Conservation (phyloP, 2,329 filamentous ascomycete genomes). For the Aspergillus costaricaensis region DNA sequence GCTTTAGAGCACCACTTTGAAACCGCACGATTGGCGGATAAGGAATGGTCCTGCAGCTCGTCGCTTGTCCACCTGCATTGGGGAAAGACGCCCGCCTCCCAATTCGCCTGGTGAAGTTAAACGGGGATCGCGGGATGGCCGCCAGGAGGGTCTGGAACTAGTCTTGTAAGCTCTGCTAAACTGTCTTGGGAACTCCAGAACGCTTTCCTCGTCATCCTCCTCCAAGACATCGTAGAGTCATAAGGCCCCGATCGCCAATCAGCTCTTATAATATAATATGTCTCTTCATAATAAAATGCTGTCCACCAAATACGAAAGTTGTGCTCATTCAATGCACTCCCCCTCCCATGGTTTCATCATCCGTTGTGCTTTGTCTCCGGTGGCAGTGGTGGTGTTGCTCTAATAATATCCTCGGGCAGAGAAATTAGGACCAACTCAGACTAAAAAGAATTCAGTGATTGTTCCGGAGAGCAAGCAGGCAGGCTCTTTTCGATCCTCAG, state of each 20-base stretch:
- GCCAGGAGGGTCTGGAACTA: slow-evolving; percentile 9
- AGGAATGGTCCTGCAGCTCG: slow-evolving; percentile 16
- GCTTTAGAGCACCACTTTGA: slow-evolving; percentile 18
- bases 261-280: not conserved
- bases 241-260: not conserved
- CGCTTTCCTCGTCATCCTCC: not conserved
- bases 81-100: slow-evolving; percentile 16
- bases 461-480: not conserved
- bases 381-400: not conserved
- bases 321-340: not conserved
- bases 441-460: slow-evolving; percentile 4
- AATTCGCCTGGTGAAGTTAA: slow-evolving; percentile 12
- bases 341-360: not conserved
- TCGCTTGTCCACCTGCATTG: slow-evolving; percentile 12
- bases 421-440: slow-evolving; percentile 3
- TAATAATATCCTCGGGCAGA: slow-evolving; percentile 2
- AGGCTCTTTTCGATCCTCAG: not conserved
- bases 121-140: slow-evolving; percentile 9
- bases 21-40: slow-evolving; percentile 21
- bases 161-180: not conserved
- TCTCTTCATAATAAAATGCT: not conserved
- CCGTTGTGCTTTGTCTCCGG: no score
- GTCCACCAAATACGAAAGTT: not conserved
- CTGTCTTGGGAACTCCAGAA: not conserved
- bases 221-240: slow-evolving; percentile 3